These are phyloP conservation scores for Nicotiana sylvestris DNA, from an alignment of 257 asterid genomes.

Conservation along the genomic window DNA sequence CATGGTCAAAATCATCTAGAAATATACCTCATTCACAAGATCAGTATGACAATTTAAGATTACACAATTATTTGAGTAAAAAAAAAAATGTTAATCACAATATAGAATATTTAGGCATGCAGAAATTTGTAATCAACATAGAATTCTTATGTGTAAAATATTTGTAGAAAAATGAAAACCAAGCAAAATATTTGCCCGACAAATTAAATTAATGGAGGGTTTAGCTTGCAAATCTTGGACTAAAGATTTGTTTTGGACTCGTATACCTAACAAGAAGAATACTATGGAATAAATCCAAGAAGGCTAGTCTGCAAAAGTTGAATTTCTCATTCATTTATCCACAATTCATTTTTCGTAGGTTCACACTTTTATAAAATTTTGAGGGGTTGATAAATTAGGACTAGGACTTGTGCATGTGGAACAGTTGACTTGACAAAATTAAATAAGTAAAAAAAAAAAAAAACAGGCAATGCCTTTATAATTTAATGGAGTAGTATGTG, in stretches of 20 bases:
- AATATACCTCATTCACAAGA: conserved; percentile 1
- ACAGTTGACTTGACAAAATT: background rate
- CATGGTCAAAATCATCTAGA: background rate
- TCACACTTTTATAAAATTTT: conserved; percentile 27
- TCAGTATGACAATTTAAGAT: background rate
- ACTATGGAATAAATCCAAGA: conserved; percentile 3
- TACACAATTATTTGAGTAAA: background rate
- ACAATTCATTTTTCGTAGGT: conserved; percentile 17
- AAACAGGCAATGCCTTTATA: background rate
- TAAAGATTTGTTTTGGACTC: background rate
- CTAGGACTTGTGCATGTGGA: conserved; percentile 6
- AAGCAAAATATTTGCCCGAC: background rate
- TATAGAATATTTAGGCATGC: background rate
- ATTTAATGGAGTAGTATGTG: background rate
- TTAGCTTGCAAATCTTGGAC: background rate
- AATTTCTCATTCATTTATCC: conserved; percentile 15
- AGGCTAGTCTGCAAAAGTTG: conserved; percentile 33
- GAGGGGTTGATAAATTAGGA: conserved; percentile 1
- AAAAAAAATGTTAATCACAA: no score
- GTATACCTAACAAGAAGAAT: background rate
- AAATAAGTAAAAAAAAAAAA: background rate
- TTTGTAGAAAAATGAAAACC: background rate
- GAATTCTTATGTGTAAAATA: background rate
- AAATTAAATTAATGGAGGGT: background rate
- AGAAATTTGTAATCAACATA: background rate